Evolutionary conservation across 1,139 yeast genomes (phyloP).

Genomic region (Lodderomyces parapsilosis): DNA sequence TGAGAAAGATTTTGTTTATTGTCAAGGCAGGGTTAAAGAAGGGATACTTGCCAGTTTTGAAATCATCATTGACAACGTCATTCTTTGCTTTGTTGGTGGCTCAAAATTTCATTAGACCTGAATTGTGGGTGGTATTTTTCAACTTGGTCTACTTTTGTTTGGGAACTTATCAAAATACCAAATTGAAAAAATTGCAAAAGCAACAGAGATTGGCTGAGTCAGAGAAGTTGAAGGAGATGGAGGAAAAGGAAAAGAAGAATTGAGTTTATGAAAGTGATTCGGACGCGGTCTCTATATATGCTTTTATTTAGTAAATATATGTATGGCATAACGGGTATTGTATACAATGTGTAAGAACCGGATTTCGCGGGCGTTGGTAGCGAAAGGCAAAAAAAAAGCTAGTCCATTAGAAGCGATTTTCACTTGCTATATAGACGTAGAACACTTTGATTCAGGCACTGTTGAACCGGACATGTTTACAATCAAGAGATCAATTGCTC

Average conservation of each 20-base stretch:
- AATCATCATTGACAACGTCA: slow-evolving; percentile 64
- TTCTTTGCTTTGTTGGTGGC: slow-evolving; percentile 65
- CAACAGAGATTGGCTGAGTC: slow-evolving; percentile 10
- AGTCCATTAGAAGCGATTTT: too few relatives aligned
- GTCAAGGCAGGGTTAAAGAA: slow-evolving; percentile 42
- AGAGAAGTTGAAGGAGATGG: neutral
- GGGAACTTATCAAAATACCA: slow-evolving; percentile 76
- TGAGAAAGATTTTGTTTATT: slow-evolving; percentile 18
- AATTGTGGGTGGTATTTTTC: slow-evolving; percentile 85
- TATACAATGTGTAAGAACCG: too few relatives aligned
- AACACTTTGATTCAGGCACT: too few relatives aligned
- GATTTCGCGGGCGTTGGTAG: too few relatives aligned
- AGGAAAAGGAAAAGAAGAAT: slow-evolving; percentile 1
- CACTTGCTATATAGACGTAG: too few relatives aligned
- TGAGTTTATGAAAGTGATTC: too few relatives aligned
- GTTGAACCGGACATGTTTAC: slow-evolving; percentile 1
- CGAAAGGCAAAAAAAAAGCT: too few relatives aligned
- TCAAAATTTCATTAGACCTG: slow-evolving; percentile 70
- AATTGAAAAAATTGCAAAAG: slow-evolving; percentile 49
- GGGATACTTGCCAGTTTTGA: slow-evolving; percentile 57
- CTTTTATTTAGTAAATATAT: too few relatives aligned
- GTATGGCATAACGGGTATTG: too few relatives aligned
- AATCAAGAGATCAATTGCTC: slow-evolving; percentile 1
- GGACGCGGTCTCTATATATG: too few relatives aligned
- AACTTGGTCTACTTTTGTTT: slow-evolving; percentile 69